Evolutionary conservation across 108 stramenopile species (phyloP).

Genomic region (Fistulifera pelliculosa): DNA sequence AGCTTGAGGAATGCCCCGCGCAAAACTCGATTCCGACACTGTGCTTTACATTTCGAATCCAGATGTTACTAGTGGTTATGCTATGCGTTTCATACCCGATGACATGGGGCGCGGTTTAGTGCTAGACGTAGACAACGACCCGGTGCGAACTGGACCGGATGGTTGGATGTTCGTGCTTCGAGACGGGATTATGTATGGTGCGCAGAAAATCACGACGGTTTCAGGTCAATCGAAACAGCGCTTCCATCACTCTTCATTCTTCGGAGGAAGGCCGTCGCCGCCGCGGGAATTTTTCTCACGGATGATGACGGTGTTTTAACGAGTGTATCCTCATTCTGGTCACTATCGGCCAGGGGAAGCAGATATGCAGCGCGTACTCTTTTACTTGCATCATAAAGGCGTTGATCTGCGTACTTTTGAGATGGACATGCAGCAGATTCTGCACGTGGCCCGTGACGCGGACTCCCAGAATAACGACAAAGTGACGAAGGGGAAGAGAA

Average conservation of each 20-base stretch:
- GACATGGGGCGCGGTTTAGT: constrained; percentile 31
- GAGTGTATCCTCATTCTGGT: constrained; percentile 59
- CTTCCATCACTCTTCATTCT: constrained; percentile 88
- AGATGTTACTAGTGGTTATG: constrained; percentile 44
- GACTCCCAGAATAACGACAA: neutral
- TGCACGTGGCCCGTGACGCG: constrained; percentile 60
- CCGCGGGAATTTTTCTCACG: constrained; percentile 63
- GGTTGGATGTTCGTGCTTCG: constrained; percentile 87
- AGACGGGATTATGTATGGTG: constrained; percentile 68
- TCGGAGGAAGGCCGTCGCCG: constrained; percentile 63
- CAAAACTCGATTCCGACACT: constrained; percentile 57
- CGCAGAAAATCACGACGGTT: constrained; percentile 63
- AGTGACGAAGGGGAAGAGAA: constrained; percentile 3
- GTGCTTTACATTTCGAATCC: constrained; percentile 63
- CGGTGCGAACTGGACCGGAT: constrained; percentile 58
- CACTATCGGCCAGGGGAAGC: constrained; percentile 62
- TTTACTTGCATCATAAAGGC: constrained; percentile 52
- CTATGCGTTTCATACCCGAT: constrained; percentile 33
- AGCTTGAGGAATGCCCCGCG: constrained; percentile 51
- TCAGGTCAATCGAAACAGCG: constrained; percentile 38
- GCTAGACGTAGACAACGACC: constrained; percentile 28
- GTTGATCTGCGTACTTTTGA: constrained; percentile 64
- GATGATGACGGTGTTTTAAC: constrained; percentile 35
- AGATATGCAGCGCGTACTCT: constrained; percentile 71
- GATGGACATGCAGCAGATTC: constrained; percentile 82